Base-by-base conservation (phyloP, 768 basidiomycete genomes). In the Mycena filopes region DNA sequence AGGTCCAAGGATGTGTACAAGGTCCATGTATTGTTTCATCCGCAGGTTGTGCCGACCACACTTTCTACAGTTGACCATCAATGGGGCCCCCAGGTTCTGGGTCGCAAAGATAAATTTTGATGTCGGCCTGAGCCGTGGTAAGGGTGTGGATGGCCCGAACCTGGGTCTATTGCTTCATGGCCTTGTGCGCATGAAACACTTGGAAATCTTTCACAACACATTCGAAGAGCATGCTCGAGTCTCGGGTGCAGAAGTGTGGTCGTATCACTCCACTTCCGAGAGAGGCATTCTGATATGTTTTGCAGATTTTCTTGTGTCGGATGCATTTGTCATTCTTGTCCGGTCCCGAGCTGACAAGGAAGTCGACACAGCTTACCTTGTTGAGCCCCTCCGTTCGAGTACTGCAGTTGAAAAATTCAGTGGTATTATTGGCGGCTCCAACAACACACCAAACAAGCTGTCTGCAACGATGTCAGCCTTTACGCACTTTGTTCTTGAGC, bases 351-450 rank as follows among this genome's bases (percentile, higher is more conserved):
- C 51, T 12, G 51, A 31, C 11, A 36, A 23, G 10, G 20, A 20
- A 5, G 51, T 40, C 23, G 20, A 53, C n/a, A 5, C 12, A 11
- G 26, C 51, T 8, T 40, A 53, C 23, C 26, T 53, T 20, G 51
- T 53, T 36, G 51, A 53, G 36, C 51, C 51, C 20, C 36, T 53
- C 12, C 51, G 51, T 6, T 10, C 51, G 7, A 36, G 31, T 20
- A 53, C 51, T 23, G 31, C 21, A 10, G 51, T 53, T 6, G 36
- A 33, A 20, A 53, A 53, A 23, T 53, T 53, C 51, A 53, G 51
- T 23, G 51, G 51, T 15, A 53, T 33, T 11, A 23, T 53, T 13
- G 36, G 51, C 13, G 51, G 51, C 11, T 33, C 51, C 51, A 21
- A 53, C 51, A 53, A 53, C 13, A 40, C n/a, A 4, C 18, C 51